These are phyloP conservation scores for Pleurotus eryngii DNA, from an alignment of 768 basidiomycete genomes.

Conservation along the genomic window DNA sequence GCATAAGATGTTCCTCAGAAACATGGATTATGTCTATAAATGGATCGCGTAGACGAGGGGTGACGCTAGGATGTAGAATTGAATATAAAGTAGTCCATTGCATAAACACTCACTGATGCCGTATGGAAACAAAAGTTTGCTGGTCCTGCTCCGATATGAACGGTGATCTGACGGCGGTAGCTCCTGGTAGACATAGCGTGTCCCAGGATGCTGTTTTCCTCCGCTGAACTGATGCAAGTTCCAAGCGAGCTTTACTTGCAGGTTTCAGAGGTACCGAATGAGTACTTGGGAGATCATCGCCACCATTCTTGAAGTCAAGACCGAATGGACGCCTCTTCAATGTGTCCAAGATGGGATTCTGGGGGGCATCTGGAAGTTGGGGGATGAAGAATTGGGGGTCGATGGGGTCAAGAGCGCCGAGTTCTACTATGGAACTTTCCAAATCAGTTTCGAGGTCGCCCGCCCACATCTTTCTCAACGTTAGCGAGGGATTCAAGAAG, in stretches of 20 bases:
- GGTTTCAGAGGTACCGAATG: too few species aligned
- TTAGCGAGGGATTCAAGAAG: neutral
- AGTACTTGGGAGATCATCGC: too few species aligned
- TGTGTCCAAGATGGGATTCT: slow-evolving; percentile 72
- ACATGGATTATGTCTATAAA: slow-evolving; percentile 39
- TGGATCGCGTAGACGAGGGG: slow-evolving; percentile 40
- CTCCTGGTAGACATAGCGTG: slow-evolving; percentile 35
- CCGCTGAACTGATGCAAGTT: slow-evolving; percentile 14
- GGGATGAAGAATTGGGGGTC: slow-evolving; percentile 59
- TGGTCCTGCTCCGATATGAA: slow-evolving; percentile 70
- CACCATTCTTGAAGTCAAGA: neutral
- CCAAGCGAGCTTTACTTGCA: too few species aligned
- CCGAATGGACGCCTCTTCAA: slow-evolving; percentile 28
- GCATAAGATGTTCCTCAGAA: slow-evolving; percentile 43
- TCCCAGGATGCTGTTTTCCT: slow-evolving; percentile 65
- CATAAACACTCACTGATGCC: slow-evolving; percentile 50
- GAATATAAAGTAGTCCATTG: neutral
- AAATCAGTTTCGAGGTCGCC: neutral
- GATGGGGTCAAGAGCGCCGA: slow-evolving; percentile 35
- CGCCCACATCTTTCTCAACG: neutral
- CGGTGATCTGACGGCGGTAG: slow-evolving; percentile 34
- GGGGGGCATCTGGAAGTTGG: slow-evolving; percentile 63
- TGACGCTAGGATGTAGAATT: slow-evolving; percentile 35
- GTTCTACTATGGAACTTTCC: neutral
- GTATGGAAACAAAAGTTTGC: slow-evolving; percentile 50